These are phyloP conservation scores for Lachancea kluyveri DNA, from an alignment of 805 yeast genomes.

Conservation along the genomic window DNA sequence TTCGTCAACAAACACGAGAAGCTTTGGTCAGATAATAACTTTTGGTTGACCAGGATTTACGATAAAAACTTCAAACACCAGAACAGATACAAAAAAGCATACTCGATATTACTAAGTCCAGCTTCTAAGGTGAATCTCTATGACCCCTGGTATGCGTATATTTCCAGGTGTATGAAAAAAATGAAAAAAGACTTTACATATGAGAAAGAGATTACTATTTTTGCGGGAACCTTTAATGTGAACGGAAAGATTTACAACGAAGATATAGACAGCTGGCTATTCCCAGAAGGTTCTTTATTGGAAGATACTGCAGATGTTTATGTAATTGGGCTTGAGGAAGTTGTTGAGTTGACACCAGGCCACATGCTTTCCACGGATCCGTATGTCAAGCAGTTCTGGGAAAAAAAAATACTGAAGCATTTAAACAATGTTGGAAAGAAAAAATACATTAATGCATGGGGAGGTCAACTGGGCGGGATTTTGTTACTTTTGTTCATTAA, in stretches of 20 bases:
- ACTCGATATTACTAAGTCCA: constrained; percentile 20
- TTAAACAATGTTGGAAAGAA: constrained; percentile 37
- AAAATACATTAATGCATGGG: constrained; percentile 54
- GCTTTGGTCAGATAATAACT: constrained; percentile 92
- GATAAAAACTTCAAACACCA: constrained; percentile 34
- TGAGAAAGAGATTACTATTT: constrained; percentile 53
- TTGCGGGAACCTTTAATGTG: constrained; percentile 82
- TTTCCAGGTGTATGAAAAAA: constrained; percentile 56
- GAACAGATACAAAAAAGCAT: constrained; percentile 25
- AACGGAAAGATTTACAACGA: constrained; percentile 59
- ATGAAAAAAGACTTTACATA: constrained; percentile 50
- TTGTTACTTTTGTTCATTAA: constrained; percentile 63
- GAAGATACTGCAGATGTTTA: constrained; percentile 57
- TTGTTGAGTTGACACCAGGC: constrained; percentile 76
- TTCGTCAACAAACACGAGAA: constrained; percentile 65
- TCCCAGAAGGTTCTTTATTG: constrained; percentile 42
- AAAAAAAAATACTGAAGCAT: constrained; percentile 45
- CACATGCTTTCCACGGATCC: constrained; percentile 78
- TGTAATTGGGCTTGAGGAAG: constrained; percentile 83
- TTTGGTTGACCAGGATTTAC: constrained; percentile 73
- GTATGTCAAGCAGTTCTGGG: constrained; percentile 57
- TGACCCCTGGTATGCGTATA: constrained; percentile 85
- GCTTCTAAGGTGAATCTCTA: constrained; percentile 53
- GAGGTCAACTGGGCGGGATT: constrained; percentile 83
- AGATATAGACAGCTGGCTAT: constrained; percentile 71